A percentile compares a stretch with the other conserved stretches of the same genome.
phyloP scores from a whole-genome alignment of 768 basidiomycete species.

The Tylopilus subfusipes region DNA sequence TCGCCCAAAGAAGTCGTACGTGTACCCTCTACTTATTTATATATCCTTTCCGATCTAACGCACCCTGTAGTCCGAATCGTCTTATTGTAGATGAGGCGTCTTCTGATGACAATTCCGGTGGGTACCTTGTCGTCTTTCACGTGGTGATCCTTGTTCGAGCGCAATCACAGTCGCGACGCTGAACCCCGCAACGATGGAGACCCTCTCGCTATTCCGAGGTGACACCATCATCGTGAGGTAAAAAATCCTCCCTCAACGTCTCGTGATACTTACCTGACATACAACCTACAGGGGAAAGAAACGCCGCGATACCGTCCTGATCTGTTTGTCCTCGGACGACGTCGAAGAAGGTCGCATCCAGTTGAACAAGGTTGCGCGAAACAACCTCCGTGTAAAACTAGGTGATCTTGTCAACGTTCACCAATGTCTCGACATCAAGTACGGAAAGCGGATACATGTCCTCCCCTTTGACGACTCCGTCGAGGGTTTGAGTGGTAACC shows the following conservation, averaged over 20 bases:
- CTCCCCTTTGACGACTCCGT: constrained; percentile 98
- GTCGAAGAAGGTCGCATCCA: constrained; percentile 98
- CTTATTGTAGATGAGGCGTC: constrained; percentile 94
- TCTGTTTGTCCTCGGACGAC: constrained; percentile 92
- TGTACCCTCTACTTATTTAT: constrained; percentile 16
- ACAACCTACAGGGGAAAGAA: constrained; percentile 77
- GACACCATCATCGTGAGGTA: constrained; percentile 95
- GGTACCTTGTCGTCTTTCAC: constrained; percentile 18
- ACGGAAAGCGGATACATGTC: constrained; percentile 96
- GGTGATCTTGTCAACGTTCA: constrained; percentile 96
- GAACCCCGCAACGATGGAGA: constrained; percentile 96
- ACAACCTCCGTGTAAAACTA: constrained; percentile 96
- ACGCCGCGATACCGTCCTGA: constrained; percentile 95
- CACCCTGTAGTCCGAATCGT: constrained; percentile 79
- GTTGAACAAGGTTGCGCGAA: constrained; percentile 99
- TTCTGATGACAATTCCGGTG: constrained; percentile 94
- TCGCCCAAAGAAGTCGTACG: constrained; percentile 96
- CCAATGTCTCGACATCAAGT: constrained; percentile 96
- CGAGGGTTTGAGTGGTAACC: constrained; percentile 96
- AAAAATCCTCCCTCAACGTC: constrained; percentile 12
- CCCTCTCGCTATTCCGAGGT: constrained; percentile 88
- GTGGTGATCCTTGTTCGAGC: constrained; percentile 16
- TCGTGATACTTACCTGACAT: constrained; percentile 2
- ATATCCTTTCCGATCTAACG: constrained; percentile 14
- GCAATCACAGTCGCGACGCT: constrained; percentile 74